Evolutionary conservation across 805 yeast species (phyloP).

Genomic region (Helenozyma rhizophorensis): DNA sequence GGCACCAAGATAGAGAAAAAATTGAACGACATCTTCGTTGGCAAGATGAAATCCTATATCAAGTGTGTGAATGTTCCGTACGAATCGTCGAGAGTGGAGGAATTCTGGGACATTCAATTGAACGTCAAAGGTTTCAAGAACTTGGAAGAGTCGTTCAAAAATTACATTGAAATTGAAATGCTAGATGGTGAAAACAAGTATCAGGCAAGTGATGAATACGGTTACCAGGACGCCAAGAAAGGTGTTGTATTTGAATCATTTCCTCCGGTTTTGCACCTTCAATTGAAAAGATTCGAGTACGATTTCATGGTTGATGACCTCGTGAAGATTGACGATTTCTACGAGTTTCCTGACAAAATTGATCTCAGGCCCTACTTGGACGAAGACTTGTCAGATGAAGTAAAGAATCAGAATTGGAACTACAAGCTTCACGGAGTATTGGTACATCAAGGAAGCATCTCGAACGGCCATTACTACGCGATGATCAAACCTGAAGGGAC

Average conservation of each 20-base stretch:
- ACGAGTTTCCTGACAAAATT: constrained; percentile 80
- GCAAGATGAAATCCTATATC: constrained; percentile 92
- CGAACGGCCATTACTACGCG: constrained; percentile 95
- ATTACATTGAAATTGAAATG: constrained; percentile 84
- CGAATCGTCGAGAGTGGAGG: constrained; percentile 88
- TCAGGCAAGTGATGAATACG: constrained; percentile 78
- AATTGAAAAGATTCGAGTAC: constrained; percentile 89
- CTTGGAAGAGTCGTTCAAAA: constrained; percentile 71
- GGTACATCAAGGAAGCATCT: constrained; percentile 93
- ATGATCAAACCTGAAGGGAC: constrained; percentile 68
- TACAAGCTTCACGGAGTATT: constrained; percentile 89
- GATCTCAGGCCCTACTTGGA: constrained; percentile 79
- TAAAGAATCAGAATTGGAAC: constrained; percentile 56
- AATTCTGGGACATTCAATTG: constrained; percentile 96
- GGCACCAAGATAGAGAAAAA: constrained; percentile 60
- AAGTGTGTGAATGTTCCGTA: constrained; percentile 90
- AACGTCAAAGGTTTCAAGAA: constrained; percentile 81
- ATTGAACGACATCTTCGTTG: constrained; percentile 82
- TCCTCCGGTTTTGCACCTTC: constrained; percentile 91
- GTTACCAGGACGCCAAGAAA: constrained; percentile 92
- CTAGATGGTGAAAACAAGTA: constrained; percentile 94
- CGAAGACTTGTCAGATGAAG: constrained; percentile 40
- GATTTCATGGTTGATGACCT: constrained; percentile 85
- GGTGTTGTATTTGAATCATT: constrained; percentile 89
- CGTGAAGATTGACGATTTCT: constrained; percentile 87